phyloP scores from a whole-genome alignment of 2,329 filamentous ascomycete species.

The Colletotrichum cordylinicola region DNA sequence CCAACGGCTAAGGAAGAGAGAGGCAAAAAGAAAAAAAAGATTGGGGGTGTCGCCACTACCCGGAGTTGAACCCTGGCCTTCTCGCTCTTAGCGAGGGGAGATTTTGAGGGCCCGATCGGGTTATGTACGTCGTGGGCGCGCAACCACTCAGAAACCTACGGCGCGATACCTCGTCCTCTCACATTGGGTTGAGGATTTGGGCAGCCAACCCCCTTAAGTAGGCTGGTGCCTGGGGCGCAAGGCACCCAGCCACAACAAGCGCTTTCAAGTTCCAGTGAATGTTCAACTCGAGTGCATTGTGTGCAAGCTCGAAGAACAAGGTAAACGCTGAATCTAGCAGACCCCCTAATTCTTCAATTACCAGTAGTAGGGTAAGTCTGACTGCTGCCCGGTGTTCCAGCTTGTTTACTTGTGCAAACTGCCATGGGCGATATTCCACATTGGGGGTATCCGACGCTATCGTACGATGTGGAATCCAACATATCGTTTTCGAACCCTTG shows the following conservation, averaged over 20 bases:
- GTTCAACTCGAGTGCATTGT: neutral
- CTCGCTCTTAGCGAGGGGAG: neutral
- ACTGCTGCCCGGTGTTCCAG: neutral
- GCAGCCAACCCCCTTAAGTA: neutral
- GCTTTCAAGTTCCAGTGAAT: neutral
- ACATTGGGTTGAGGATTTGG: neutral
- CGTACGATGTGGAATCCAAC: neutral
- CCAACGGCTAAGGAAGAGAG: too few species aligned
- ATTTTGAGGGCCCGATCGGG: neutral
- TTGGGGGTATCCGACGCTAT: accelerated
- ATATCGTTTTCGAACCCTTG: neutral
- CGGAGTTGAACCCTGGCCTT: neutral
- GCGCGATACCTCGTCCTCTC: neutral
- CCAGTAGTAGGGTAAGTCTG: neutral
- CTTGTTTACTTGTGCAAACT: neutral
- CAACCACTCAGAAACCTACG: neutral
- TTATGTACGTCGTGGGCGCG: neutral
- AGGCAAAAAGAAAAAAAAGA: neutral
- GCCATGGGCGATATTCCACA: neutral
- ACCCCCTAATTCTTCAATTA: neutral
- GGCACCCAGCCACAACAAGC: neutral
- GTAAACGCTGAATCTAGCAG: too few species aligned
- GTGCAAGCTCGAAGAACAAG: neutral
- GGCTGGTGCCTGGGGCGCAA: neutral
- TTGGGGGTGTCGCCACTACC: neutral